Base-by-base conservation (phyloP, 2,329 filamentous ascomycete species). In the Alternaria gansuensis region DNA sequence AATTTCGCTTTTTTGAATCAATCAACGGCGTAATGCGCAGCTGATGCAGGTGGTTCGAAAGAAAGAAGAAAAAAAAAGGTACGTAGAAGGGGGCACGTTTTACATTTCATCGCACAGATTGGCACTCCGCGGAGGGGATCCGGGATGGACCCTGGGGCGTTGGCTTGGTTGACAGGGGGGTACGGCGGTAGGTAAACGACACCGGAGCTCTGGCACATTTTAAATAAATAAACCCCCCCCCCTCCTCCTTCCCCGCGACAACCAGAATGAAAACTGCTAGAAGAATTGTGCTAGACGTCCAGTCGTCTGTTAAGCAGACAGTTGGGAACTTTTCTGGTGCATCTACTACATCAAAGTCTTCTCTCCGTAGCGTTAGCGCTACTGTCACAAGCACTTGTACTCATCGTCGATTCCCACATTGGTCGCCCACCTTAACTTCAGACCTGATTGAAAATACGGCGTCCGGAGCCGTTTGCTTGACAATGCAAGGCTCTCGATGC, bases 91-190 rank as follows among this genome's bases (percentile, higher is more conserved):
- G 23, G 13, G 31, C 23, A n/a, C 29, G 29, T 36, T 21, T 48
- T 48, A 48, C 44, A 48, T 48, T 24, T 24, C 21, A 48, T 48
- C 44, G 29, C 44, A 34, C 31, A 36, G 44, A 48, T 48, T 31
- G 44, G 44, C 44, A 13, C 44, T 48, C 44, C 31, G 44, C 44
- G 29, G 44, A 48, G 17, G 31, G 8, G 29, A 48, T 48, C 44
- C 24, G 17, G 17, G 17, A 17, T 17, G 33, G 44, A 48, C 44
- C 44, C 44, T 48, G 44, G 33, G 44, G 33, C 44, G 31, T 36
- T 36, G 26, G 44, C 44, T 33, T 33, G 11, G 23, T 14, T 48
- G 17, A 36, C 44, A 48, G 44, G 44, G 44, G 44, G 31, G 21
- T 48, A 48, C 29, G 11, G 44, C 44, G 13, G 31, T 9, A 48